Percentiles rank a stretch among this genome's conserved stretches.
Conservation (phyloP, 1,284 basidiomycete species). For the Leccinum holopus region DNA sequence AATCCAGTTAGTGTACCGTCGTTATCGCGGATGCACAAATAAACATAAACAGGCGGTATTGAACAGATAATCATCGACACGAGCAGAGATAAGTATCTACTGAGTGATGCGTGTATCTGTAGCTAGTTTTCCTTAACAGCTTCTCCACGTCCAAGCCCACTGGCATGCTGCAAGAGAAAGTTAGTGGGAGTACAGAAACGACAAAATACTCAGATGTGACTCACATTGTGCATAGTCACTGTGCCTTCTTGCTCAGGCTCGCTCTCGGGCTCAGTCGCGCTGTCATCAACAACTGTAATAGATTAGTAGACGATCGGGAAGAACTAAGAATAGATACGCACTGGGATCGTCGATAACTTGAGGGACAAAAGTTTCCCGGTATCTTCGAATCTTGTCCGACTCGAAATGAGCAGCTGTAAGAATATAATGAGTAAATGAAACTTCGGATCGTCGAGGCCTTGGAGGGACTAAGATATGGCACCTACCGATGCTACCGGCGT, state of each 20-base stretch:
- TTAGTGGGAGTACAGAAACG: too few species aligned
- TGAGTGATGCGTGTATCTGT: too few species aligned
- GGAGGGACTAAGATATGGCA: background rate
- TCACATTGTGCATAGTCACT: background rate
- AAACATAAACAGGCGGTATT: too few species aligned
- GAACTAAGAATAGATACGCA: background rate
- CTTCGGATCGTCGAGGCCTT: background rate
- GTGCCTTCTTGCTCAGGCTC: too few species aligned
- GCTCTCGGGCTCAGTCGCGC: background rate
- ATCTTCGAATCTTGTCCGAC: background rate
- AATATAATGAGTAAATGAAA: background rate
- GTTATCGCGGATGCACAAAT: too few species aligned
- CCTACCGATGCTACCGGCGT: background rate
- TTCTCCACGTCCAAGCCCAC: too few species aligned
- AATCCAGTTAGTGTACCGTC: too few species aligned
- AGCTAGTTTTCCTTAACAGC: too few species aligned
- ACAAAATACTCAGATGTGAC: too few species aligned
- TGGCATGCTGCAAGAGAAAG: too few species aligned
- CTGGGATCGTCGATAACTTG: background rate
- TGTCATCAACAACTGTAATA: background rate
- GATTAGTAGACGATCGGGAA: background rate
- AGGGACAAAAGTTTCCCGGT: background rate
- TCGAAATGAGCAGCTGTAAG: background rate
- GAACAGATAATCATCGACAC: too few species aligned
- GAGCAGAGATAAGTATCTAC: too few species aligned